Base-by-base conservation (phyloP, 192 early-diverging fungal genomes). In the Pilobolus umbonatus region DNA sequence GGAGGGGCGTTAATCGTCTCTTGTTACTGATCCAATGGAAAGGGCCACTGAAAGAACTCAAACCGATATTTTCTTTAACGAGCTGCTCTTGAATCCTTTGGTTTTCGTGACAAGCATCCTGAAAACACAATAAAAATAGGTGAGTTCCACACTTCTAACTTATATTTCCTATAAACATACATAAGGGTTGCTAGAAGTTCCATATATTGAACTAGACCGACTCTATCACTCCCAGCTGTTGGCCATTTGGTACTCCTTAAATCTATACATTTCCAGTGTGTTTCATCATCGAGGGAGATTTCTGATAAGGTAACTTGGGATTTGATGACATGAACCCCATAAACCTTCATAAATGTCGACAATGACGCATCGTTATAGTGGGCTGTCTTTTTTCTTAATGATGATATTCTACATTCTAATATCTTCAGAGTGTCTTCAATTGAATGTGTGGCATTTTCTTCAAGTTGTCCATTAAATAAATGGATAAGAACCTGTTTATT, bases 21-120 rank as follows among this genome's bases (percentile, higher is more conserved):
- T 49, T 49, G 30, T 30, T 49, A 49, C 47, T 30, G 47, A 49
- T 49, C 47, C 46, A 48, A 48, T 29, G 45, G 45, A 47, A n/a
- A 28, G 45, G 45, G 45, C 46, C 25, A 29, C 26, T 48, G 47
- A 49, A 49, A 49, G 47, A 49, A 49, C 26, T 49, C 47, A 49
- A 49, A 29, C 47, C 26, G 30, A 49, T 49, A 29, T 49, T 49
- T 30, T 30, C 46, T 48, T 29, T 48, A 30, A 30, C 29, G n/a
- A 48, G 46, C 46, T 48, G 46, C 46, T 48, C 30, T 49, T 49
- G 28, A 14, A 49, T 49, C 28, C 10, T 29, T 49, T 49, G 26
- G 47, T 30, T 49, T 49, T 49, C 28, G 12, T 30, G 10, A 48
- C 46, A 29, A 30, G 47, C 47, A 49, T 30, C 24, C 46, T 48